Evolutionary conservation across 306 rosid genomes (phyloP).

Genomic region (Quercus variabilis): DNA sequence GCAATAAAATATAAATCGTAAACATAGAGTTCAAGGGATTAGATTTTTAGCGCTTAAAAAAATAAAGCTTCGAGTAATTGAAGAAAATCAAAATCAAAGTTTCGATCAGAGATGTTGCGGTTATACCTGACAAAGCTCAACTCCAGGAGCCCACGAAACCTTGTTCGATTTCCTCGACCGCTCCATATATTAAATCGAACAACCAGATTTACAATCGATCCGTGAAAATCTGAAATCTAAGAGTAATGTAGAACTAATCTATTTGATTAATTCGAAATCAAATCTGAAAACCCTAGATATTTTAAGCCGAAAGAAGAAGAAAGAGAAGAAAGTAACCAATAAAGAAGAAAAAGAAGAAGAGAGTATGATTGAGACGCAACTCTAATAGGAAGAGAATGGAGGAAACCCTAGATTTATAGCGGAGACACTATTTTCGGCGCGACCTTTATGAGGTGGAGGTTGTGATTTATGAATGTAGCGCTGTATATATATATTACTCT

Average conservation of each 20-base stretch:
- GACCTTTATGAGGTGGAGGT: neutral
- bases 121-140: conserved; percentile 81
- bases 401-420: neutral
- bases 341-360: neutral
- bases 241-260: neutral
- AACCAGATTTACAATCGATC: conserved; percentile 9
- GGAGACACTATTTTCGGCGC: neutral
- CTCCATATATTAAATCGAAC: conserved; percentile 65
- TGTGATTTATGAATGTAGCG: neutral
- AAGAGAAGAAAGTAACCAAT: neutral
- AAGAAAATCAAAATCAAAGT: neutral
- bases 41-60: neutral
- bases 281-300: conserved; percentile 10
- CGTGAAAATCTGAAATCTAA: conserved; percentile 12
- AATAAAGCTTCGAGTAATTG: neutral
- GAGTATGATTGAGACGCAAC: neutral
- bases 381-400: neutral
- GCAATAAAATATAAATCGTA: neutral
- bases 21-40: neutral
- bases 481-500: neutral
- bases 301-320: neutral
- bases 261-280: neutral
- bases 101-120: conserved; percentile 30
- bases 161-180: conserved; percentile 57
- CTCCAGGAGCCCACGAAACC: conserved; percentile 72